A percentile compares a stretch with the other conserved stretches of the same genome.
These are phyloP conservation scores for Phanerodontia chrysosporium DNA, from an alignment of 768 basidiomycete species.

Conservation along the genomic window DNA sequence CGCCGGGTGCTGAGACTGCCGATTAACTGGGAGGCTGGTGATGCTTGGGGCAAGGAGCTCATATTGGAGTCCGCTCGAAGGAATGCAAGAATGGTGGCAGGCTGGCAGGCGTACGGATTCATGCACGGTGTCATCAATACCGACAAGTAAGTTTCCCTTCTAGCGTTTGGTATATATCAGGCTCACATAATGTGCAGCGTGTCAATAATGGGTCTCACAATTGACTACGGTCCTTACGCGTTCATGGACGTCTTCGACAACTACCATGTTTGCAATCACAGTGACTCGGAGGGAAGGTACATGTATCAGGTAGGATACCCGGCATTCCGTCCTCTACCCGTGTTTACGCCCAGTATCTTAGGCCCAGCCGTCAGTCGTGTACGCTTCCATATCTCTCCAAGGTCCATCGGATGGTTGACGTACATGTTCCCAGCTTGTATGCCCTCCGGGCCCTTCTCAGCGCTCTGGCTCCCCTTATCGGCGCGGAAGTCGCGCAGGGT, in stretches of 20 bases:
- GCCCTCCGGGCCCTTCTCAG: conserved; percentile 76
- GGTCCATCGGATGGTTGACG: not conserved
- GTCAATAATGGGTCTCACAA: conserved; percentile 70
- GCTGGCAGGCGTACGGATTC: conserved; percentile 92
- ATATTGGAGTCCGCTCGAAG: conserved; percentile 75
- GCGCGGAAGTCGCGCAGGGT: conserved; percentile 64
- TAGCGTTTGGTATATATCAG: not conserved
- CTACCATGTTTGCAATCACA: conserved; percentile 88
- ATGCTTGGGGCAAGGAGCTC: conserved; percentile 67
- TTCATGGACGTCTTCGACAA: conserved; percentile 93
- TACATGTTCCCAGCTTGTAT: conserved; percentile 48
- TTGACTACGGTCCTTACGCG: conserved; percentile 85
- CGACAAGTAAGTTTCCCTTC: conserved; percentile 62
- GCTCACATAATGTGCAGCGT: conserved; percentile 39
- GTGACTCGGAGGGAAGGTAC: conserved; percentile 74
- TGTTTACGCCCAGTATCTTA: conserved; percentile 20
- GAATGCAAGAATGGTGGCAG: conserved; percentile 91
- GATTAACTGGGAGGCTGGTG: conserved; percentile 32
- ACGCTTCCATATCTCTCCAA: conserved; percentile 18
- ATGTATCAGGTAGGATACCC: conserved; percentile 50
- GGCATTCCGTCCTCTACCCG: conserved; percentile 3
- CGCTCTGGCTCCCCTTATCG: conserved; percentile 80
- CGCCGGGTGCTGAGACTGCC: conserved; percentile 51
- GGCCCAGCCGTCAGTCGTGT: conserved; percentile 82
- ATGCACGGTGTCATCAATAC: conserved; percentile 98